Base-by-base conservation (phyloP, 2,329 filamentous ascomycete species). In the Trichoderma gracile region DNA sequence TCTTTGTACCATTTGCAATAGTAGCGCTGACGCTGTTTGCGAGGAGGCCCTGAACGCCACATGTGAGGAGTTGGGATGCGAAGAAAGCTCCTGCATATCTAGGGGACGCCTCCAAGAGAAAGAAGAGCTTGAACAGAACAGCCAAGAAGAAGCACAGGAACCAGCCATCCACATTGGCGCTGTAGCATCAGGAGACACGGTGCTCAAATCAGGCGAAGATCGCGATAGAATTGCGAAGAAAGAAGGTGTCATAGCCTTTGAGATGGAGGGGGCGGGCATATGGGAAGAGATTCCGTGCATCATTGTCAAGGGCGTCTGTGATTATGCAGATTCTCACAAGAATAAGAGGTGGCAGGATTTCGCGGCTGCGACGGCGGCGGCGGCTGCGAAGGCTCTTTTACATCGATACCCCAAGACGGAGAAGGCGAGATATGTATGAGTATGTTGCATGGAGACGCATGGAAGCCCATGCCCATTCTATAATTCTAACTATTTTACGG, bases 301-400 rank as follows among this genome's bases (percentile, higher is more conserved):
- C 1, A 69, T 76, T 0, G 74, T 79, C 50, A 76, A 76, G 43
- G 76, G 76, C 3, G 75, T 77, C 0, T 76, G 74, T 49, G 74
- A 79, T 68, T 80, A 79, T 64, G 74, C 76, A 0, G 78, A 80
- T 64, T 72, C 74, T 43, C 78, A 79, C 67, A 77, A 78, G 68
- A 74, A 71, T 46, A 75, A 77, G 38, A 64, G 46, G 7, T 79
- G 75, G 76, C 76, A 78, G 50, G 47, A 65, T 5, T 79, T 75
- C 69, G 76, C 76, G 3, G 73, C 78, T 2, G 74, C 72, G 0
- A 73, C 71, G 1, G 76, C 77, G 4, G 77, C 77, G n/a, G 38
- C 65, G 5, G 58, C 58, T 40, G 40, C 63, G 17, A 68, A 65
- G 19, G 67, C 67, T 19, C 23, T 67, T 8, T 33, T 68, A 21